Base-by-base conservation (phyloP, 148 eudicot genomes). In the Fagopyrum homotropicum region DNA sequence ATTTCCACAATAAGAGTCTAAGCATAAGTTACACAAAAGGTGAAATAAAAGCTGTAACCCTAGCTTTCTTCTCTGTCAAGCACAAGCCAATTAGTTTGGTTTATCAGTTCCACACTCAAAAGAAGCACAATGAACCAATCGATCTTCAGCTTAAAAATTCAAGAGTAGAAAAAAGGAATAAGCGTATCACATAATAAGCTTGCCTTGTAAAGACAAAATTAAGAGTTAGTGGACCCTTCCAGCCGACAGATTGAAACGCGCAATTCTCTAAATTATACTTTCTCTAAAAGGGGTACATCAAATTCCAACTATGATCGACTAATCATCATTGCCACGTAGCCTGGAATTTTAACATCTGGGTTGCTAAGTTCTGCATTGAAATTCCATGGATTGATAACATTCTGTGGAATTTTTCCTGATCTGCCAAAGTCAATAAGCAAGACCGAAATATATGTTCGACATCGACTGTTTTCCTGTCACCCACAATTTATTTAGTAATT, bases 211-310 rank as follows among this genome's bases (percentile, higher is more conserved):
- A 61, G 68, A 61, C 68, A 61, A 61, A 35, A 26, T 61, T 60
- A 60, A 43, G 40, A 26, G 29, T 60, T 29, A 26, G 68, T 61
- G 68, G 44, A 29, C 68, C 68, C 68, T 61, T 15, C 68, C 68
- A 26, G 68, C 68, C 68, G 68, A 61, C 68, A 61, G 30, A 61
- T 9, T 61, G 68, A 29, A 61, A 61, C 43, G 44, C 68, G 68
- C 44, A 61, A 61, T 61, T 43, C 68, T 57, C 64, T 22, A 9
- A 26, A 22, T 61, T 26, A 9, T 9, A 29, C 68, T n/a, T 61
- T 61, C 3, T 9, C 6, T 26, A 61, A 61, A 61, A 61, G 10
- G 15, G 68, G 44, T 4, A 29, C 35, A 10, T 14, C 10, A 26
- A 61, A 61, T 61, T 61, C 14, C 16, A 26, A 26, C 68, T 61